Percentiles rank a stretch among this genome's conserved stretches.
phyloP scores from a whole-genome alignment of 352 stramenopile genomes.

The Paralagenidium karlingii region DNA sequence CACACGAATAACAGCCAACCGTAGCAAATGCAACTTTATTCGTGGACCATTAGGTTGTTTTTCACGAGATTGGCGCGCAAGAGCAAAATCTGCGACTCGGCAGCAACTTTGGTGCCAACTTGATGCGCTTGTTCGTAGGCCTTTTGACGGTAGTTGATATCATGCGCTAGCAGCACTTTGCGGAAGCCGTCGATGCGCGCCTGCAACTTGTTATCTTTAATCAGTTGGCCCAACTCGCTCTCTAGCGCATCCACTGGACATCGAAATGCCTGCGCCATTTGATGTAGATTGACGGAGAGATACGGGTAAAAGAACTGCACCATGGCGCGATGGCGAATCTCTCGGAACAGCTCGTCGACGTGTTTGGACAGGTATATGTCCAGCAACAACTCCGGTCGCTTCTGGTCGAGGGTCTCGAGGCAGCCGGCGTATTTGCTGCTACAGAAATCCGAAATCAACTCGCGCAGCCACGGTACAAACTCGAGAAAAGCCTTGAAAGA shows the following conservation, averaged over 20 bases:
- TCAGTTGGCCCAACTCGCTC: conserved; percentile 69
- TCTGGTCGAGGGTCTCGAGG: conserved; percentile 58
- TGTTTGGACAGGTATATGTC: conserved; percentile 73
- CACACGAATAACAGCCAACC: neutral
- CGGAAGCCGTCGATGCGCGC: conserved; percentile 83
- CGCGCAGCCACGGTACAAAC: conserved; percentile 71
- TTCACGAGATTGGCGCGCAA: conserved; percentile 81
- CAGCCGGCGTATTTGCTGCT: conserved; percentile 77
- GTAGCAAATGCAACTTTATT: conserved; percentile 6
- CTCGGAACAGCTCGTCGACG: conserved; percentile 55
- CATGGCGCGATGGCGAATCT: conserved; percentile 78
- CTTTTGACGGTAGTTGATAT: conserved; percentile 60
- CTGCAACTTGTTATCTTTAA: conserved; percentile 51
- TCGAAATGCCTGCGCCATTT: conserved; percentile 82
- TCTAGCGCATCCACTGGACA: conserved; percentile 44
- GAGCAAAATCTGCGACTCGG: conserved; percentile 68
- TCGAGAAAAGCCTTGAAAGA: conserved; percentile 85
- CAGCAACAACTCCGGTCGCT: conserved; percentile 67
- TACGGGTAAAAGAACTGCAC: conserved; percentile 86
- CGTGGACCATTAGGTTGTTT: conserved; percentile 71
- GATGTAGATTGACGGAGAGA: conserved; percentile 67
- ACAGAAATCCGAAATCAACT: conserved; percentile 84
- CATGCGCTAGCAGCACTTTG: conserved; percentile 74
- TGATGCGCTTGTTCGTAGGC: conserved; percentile 74
- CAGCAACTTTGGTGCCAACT: conserved; percentile 68